Conservation (phyloP, 1,139 yeast genomes). For the Waltiozyma sp. region DNA sequence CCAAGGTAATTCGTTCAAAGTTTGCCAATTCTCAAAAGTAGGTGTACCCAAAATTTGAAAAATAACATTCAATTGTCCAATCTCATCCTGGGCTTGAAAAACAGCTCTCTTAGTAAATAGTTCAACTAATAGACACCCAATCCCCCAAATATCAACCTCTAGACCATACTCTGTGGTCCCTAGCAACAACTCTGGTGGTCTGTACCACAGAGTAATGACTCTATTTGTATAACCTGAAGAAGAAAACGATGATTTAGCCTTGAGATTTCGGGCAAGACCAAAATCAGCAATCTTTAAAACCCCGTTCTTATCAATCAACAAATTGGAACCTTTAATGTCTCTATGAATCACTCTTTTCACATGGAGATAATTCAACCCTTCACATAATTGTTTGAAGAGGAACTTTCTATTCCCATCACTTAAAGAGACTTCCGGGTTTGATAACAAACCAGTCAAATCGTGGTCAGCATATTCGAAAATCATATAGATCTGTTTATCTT, state of each 20-base stretch:
- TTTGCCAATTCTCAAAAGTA: conserved; percentile 64
- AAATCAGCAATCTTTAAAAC: conserved; percentile 81
- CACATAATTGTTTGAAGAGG: conserved; percentile 63
- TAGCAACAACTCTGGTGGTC: conserved; percentile 87
- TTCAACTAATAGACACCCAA: conserved; percentile 84
- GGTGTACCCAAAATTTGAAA: conserved; percentile 88
- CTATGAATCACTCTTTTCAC: conserved; percentile 74
- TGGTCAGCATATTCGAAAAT: conserved; percentile 90
- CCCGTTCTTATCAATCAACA: conserved; percentile 64
- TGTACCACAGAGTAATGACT: conserved; percentile 92
- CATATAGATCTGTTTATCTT: conserved; percentile 71
- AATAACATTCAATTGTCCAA: conserved; percentile 68
- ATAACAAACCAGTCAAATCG: conserved; percentile 78
- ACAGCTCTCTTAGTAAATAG: conserved; percentile 64
- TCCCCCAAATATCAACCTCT: conserved; percentile 95
- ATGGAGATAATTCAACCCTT: conserved; percentile 77
- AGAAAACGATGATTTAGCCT: conserved; percentile 22
- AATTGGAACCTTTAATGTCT: conserved; percentile 90
- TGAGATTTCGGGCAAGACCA: conserved; percentile 82
- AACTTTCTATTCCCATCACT: conserved; percentile 64
- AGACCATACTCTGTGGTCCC: conserved; percentile 88
- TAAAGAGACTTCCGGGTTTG: conserved; percentile 61
- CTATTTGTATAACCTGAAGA: conserved; percentile 74
- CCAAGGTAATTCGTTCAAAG: conserved; percentile 75
- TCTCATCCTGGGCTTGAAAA: conserved; percentile 84